Evolutionary conservation across 2,329 filamentous ascomycete species (phyloP).

Genomic region (Dryadomyces quercus-mongolicae): DNA sequence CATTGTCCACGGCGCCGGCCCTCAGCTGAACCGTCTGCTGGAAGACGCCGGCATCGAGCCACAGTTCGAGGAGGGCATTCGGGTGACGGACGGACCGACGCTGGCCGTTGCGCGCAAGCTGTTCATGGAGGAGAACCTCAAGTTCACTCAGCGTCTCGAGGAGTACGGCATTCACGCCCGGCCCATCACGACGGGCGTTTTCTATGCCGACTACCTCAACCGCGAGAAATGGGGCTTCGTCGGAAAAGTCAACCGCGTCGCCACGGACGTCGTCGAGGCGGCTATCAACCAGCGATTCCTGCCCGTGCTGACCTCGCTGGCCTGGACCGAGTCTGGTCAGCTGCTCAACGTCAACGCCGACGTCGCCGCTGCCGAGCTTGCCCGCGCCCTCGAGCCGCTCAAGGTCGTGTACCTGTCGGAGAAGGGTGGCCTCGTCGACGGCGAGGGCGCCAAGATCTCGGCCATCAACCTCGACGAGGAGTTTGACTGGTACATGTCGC

Average conservation of each 20-base stretch:
- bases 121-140: slow-evolving; percentile 91
- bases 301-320: slow-evolving; percentile 91
- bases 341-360: slow-evolving; percentile 97
- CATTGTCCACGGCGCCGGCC: slow-evolving; percentile 89
- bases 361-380: slow-evolving; percentile 87
- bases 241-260: slow-evolving; percentile 87
- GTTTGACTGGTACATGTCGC: slow-evolving; percentile 82
- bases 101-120: slow-evolving; percentile 81
- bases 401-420: slow-evolving; percentile 99
- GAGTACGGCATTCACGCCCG: slow-evolving; percentile 79
- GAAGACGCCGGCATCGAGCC: slow-evolving; percentile 88
- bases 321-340: slow-evolving; percentile 81
- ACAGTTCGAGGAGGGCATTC: slow-evolving; percentile 90
- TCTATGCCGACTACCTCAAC: slow-evolving; percentile 88
- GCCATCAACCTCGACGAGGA: slow-evolving; percentile 96
- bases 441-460: slow-evolving; percentile 88
- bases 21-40: slow-evolving; percentile 85
- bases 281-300: slow-evolving; percentile 85
- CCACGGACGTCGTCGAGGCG: slow-evolving; percentile 80
- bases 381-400: slow-evolving; percentile 75
- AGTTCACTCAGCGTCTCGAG: slow-evolving; percentile 81
- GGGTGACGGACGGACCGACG: slow-evolving; percentile 92
- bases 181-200: slow-evolving; percentile 80
- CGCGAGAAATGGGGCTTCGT: slow-evolving; percentile 94
- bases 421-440: slow-evolving; percentile 92